Evolutionary conservation across 352 stramenopile species (phyloP).

Genomic region (Pythium plurisporium): DNA sequence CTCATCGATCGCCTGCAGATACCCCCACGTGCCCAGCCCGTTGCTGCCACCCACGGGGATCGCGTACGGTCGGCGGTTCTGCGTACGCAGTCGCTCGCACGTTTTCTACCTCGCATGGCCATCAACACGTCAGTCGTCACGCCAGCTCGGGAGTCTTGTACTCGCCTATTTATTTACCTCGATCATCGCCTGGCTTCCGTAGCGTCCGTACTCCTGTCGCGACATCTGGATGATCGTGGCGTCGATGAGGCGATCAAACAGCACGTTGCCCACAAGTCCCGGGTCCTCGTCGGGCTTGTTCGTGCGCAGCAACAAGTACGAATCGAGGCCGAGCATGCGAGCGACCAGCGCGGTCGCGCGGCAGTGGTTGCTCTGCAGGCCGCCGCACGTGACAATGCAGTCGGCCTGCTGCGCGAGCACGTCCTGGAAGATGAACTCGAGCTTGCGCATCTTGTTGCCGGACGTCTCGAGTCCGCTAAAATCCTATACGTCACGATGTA

Average conservation of each 20-base stretch:
- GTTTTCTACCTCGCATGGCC: conserved; percentile 58
- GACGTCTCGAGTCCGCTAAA: conserved; percentile 90
- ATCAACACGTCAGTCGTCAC: too few relatives aligned
- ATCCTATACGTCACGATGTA: conserved; percentile 37
- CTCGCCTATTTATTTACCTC: too few relatives aligned
- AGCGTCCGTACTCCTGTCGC: conserved; percentile 71
- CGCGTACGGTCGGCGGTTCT: conserved; percentile 66
- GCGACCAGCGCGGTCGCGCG: conserved; percentile 74
- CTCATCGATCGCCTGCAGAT: conserved; percentile 91
- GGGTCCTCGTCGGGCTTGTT: conserved; percentile 73
- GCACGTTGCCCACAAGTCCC: conserved; percentile 63
- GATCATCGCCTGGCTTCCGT: conserved; percentile 79
- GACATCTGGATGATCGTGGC: conserved; percentile 78
- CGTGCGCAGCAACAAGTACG: conserved; percentile 87
- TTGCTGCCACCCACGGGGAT: conserved; percentile 91
- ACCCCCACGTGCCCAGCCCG: conserved; percentile 91
- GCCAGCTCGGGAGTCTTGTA: too few relatives aligned
- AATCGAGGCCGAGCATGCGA: conserved; percentile 89
- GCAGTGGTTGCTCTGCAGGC: conserved; percentile 94
- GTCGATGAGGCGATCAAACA: conserved; percentile 75
- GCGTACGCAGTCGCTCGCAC: conserved; percentile 47
- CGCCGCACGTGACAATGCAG: conserved; percentile 91
- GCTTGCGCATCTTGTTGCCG: conserved; percentile 95
- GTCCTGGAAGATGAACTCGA: conserved; percentile 93
- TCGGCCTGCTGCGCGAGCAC: conserved; percentile 79